These are phyloP conservation scores for Thielaviopsis euricoi DNA, from an alignment of 2,329 filamentous ascomycete genomes.

Conservation along the genomic window DNA sequence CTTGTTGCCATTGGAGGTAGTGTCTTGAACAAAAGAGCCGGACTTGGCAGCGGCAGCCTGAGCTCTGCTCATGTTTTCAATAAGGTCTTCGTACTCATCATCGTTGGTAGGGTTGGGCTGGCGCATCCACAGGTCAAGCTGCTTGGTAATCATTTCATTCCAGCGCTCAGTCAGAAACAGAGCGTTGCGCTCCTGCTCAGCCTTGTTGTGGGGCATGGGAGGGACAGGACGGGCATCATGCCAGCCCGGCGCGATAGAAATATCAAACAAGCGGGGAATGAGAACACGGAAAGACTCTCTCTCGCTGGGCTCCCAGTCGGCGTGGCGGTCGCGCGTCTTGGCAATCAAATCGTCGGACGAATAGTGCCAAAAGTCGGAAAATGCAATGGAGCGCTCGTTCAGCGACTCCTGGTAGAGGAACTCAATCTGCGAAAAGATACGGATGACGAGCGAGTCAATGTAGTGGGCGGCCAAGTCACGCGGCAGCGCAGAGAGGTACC, in stretches of 20 bases:
- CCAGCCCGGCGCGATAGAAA: conserved; percentile 38
- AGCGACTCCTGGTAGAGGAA: conserved; percentile 28
- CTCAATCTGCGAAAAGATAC: conserved; percentile 31
- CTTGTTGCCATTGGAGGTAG: not conserved
- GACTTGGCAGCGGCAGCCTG: not conserved
- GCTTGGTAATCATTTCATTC: conserved; percentile 28
- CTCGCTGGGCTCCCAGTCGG: conserved; percentile 16
- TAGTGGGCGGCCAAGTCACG: conserved; percentile 21
- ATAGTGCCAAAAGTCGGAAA: conserved; percentile 26
- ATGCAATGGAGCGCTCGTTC: conserved; percentile 26
- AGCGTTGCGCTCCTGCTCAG: conserved; percentile 38
- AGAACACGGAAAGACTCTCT: conserved; percentile 32
- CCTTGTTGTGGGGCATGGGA: conserved; percentile 27
- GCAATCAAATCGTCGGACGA: conserved; percentile 16
- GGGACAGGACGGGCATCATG: conserved; percentile 24
- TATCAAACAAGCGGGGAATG: conserved; percentile 35
- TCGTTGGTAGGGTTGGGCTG: conserved; percentile 16
- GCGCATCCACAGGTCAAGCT: conserved; percentile 27
- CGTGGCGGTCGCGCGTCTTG: conserved; percentile 16
- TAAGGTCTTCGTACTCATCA: conserved; percentile 6
- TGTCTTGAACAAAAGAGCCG: not conserved
- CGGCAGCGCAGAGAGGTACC: conserved; percentile 33
- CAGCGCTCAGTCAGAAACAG: conserved; percentile 32
- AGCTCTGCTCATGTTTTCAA: not conserved
- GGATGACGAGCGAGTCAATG: conserved; percentile 21